Percentiles rank a stretch among this genome's conserved stretches.
Conservation (phyloP, 768 basidiomycete genomes). For the Xanthoconium stramineum region DNA sequence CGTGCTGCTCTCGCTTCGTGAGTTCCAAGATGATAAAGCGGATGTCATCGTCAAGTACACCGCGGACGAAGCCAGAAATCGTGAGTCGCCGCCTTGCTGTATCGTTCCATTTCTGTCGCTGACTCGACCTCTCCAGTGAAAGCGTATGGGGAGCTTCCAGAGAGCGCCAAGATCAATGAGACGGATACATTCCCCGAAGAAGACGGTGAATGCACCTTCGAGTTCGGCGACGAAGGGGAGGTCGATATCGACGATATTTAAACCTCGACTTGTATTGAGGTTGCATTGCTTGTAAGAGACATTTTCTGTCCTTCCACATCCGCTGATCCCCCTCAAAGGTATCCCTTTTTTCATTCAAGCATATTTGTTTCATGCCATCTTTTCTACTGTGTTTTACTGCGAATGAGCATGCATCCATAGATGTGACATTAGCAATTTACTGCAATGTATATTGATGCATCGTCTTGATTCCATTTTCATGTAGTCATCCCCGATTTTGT, state of each 20-base stretch:
- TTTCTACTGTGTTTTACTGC: conserved; percentile 10
- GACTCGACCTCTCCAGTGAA: conserved; percentile 55
- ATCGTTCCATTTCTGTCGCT: conserved; percentile 5
- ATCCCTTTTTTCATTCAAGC: conserved; percentile 9
- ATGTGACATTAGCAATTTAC: conserved; percentile 20
- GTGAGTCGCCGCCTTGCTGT: conserved; percentile 36
- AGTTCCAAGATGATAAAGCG: conserved; percentile 99
- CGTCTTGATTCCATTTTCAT: conserved; percentile 2
- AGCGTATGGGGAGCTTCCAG: conserved; percentile 96
- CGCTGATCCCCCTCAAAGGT: conserved; percentile 8
- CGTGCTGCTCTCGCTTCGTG: conserved; percentile 88
- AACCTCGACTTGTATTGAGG: conserved; percentile 18
- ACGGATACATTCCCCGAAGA: conserved; percentile 92
- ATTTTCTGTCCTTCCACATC: not conserved
- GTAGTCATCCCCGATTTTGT: conserved; percentile 3
- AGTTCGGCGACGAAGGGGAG: conserved; percentile 86
- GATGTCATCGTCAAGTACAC: conserved; percentile 99
- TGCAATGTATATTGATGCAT: conserved; percentile 18
- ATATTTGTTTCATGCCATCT: conserved; percentile 9
- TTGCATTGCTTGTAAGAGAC: conserved; percentile 15
- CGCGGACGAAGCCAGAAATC: conserved; percentile 86
- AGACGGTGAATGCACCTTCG: conserved; percentile 85
- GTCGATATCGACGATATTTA: conserved; percentile 90
- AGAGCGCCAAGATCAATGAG: conserved; percentile 96
- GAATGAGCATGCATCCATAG: conserved; percentile 22